phyloP scores from a whole-genome alignment of 139 green algal genomes.

The Astrephomene gubernaculifera region DNA sequence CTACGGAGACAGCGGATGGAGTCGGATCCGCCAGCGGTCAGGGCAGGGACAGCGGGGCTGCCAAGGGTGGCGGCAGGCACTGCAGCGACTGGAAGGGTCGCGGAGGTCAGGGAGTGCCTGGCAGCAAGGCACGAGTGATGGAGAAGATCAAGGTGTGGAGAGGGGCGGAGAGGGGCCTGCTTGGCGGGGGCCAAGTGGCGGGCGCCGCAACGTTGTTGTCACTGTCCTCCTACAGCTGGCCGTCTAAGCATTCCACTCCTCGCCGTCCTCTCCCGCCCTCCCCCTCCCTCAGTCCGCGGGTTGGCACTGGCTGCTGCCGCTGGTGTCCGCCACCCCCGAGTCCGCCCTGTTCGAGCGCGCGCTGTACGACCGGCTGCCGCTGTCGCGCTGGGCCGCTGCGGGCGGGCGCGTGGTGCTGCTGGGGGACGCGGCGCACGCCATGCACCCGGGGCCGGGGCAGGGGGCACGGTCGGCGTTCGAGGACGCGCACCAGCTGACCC shows the following conservation, averaged over 20 bases:
- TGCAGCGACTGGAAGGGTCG: background rate
- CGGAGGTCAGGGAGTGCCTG: constrained; percentile 54
- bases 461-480: constrained; percentile 63
- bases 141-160: constrained; percentile 26
- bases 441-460: constrained; percentile 64
- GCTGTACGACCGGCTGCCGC: constrained; percentile 56
- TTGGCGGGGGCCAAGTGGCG: too few species aligned
- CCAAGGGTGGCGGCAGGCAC: background rate
- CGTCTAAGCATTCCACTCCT: background rate
- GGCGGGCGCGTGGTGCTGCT: constrained; percentile 57
- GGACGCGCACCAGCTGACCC: constrained; percentile 55
- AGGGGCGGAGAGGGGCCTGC: too few species aligned
- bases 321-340: constrained; percentile 57
- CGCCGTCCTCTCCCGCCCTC: background rate
- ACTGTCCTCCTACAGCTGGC: too few species aligned
- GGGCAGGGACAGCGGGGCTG: background rate
- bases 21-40: background rate
- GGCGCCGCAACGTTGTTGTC: too few species aligned
- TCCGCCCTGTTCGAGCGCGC: constrained; percentile 64
- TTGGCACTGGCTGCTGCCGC: background rate
- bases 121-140: constrained; percentile 58
- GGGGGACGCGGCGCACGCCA: constrained; percentile 63
- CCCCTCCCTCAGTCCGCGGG: background rate
- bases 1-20: background rate
- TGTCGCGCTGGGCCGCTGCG: constrained; percentile 20